Conservation (phyloP, 2,329 filamentous ascomycete genomes). For the Keithomyces neogunnii region DNA sequence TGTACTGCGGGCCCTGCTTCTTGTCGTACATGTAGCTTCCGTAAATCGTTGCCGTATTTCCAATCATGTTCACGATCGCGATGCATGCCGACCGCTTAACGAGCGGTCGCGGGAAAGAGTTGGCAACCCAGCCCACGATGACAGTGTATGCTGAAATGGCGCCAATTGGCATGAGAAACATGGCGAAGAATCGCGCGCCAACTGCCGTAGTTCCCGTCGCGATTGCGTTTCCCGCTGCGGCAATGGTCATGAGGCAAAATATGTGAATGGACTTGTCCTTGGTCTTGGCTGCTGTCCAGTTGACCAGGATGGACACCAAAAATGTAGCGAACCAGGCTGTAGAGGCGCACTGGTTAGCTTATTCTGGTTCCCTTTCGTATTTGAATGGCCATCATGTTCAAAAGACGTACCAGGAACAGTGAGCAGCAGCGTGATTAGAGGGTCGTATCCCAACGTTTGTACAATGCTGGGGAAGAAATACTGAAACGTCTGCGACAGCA, state of each 20-base stretch:
- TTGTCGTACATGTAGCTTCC: constrained; percentile 38
- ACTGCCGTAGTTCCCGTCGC: constrained; percentile 40
- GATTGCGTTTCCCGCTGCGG: constrained; percentile 46
- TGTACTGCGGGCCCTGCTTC: constrained; percentile 33
- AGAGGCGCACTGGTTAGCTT: not conserved
- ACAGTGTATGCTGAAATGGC: constrained; percentile 42
- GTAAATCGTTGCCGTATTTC: constrained; percentile 46
- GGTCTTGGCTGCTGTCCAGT: constrained; percentile 40
- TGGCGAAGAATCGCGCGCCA: constrained; percentile 50
- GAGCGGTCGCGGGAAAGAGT: constrained; percentile 62
- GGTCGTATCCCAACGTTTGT: constrained; percentile 45
- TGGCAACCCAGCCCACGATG: constrained; percentile 60
- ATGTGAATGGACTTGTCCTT: constrained; percentile 51
- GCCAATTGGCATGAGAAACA: constrained; percentile 53
- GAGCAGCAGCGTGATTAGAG: constrained; percentile 45
- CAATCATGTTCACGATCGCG: constrained; percentile 58
- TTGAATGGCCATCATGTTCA: too few species aligned
- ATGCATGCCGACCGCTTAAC: constrained; percentile 59
- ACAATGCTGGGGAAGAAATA: constrained; percentile 61
- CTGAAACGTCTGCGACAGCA: constrained; percentile 48
- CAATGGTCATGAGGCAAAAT: constrained; percentile 40
- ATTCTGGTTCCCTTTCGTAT: not conserved
- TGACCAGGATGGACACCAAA: constrained; percentile 43
- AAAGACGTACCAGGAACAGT: constrained; percentile 38
- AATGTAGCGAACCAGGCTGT: constrained; percentile 37